Evolutionary conservation across 1,139 yeast genomes (phyloP).

Genomic region (Debaryomyces subglobosus): DNA sequence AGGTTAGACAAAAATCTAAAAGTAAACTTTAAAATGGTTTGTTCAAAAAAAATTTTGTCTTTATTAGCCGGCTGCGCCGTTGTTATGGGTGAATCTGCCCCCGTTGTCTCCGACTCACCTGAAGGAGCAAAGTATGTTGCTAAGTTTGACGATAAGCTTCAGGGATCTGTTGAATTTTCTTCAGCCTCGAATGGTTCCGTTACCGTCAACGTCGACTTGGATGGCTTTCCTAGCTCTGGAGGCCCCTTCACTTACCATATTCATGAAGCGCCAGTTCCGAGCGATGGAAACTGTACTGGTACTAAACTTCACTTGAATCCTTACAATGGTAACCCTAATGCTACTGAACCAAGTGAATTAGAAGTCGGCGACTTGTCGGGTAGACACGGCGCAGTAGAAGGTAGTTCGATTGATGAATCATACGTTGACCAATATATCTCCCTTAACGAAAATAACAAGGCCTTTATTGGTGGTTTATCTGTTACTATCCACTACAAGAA

Average conservation of each 20-base stretch:
- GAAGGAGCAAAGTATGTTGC: conserved; percentile 26
- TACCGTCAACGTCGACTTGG: conserved; percentile 32
- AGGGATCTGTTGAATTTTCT: conserved; percentile 35
- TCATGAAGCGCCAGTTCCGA: conserved; percentile 41
- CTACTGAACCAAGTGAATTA: conserved; percentile 27
- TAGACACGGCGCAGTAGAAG: conserved; percentile 39
- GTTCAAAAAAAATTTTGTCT: conserved; percentile 12
- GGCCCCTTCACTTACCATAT: conserved; percentile 50
- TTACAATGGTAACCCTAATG: conserved; percentile 34
- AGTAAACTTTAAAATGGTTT: conserved; percentile 7
- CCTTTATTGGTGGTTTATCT: conserved; percentile 41
- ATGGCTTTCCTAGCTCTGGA: conserved; percentile 37
- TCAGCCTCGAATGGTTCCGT: conserved; percentile 38
- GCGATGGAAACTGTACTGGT: conserved; percentile 44
- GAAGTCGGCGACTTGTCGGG: conserved; percentile 50
- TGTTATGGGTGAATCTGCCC: conserved; percentile 27
- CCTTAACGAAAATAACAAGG: conserved; percentile 36
- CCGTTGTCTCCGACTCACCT: conserved; percentile 31
- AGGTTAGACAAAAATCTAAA: background rate
- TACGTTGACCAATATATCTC: conserved; percentile 43
- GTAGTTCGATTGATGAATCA: conserved; percentile 25
- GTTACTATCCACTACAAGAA: conserved; percentile 41
- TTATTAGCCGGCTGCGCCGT: conserved; percentile 13
- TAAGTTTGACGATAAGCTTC: conserved; percentile 23
- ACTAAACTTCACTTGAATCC: conserved; percentile 45